phyloP scores from a whole-genome alignment of 2,329 filamentous ascomycete genomes.

The Myriangium duriaei region DNA sequence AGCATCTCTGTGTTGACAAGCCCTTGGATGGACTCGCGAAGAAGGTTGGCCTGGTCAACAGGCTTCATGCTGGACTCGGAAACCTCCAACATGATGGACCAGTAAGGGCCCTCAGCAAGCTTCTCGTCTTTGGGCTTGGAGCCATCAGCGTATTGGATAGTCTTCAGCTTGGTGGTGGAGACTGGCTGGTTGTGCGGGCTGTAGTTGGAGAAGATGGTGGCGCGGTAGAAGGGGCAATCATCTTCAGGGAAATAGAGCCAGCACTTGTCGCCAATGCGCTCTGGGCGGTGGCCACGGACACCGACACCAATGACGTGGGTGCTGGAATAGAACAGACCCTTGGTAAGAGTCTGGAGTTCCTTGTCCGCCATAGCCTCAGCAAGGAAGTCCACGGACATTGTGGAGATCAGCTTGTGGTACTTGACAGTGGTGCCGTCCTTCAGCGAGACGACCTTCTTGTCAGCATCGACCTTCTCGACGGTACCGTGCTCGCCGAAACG shows the following conservation, averaged over 20 bases:
- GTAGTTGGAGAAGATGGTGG: conserved; percentile 99
- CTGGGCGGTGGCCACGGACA: conserved; percentile 78
- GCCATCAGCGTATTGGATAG: conserved; percentile 73
- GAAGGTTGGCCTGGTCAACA: conserved; percentile 70
- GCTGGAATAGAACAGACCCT: conserved; percentile 90
- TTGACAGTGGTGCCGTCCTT: conserved; percentile 76
- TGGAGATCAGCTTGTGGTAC: conserved; percentile 87
- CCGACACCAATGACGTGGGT: conserved; percentile 97
- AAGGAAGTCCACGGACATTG: conserved; percentile 88
- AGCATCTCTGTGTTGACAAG: conserved; percentile 98
- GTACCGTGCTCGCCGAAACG: conserved; percentile 74
- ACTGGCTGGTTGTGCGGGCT: conserved; percentile 95
- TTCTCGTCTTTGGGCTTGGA: conserved; percentile 61
- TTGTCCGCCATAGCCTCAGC: conserved; percentile 79
- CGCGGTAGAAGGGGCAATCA: conserved; percentile 97
- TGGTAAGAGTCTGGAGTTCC: conserved; percentile 69
- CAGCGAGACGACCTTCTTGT: conserved; percentile 69
- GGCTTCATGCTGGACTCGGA: conserved; percentile 94
- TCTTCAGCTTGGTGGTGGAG: conserved; percentile 70
- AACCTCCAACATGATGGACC: conserved; percentile 99
- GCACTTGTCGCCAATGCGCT: conserved; percentile 98
- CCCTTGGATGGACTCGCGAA: conserved; percentile 87
- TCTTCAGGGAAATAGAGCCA: conserved; percentile 99
- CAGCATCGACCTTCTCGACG: conserved; percentile 77
- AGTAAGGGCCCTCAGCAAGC: conserved; percentile 84